phyloP scores from a whole-genome alignment of 192 early-diverging fungal genomes.

The Mortierella alpina region DNA sequence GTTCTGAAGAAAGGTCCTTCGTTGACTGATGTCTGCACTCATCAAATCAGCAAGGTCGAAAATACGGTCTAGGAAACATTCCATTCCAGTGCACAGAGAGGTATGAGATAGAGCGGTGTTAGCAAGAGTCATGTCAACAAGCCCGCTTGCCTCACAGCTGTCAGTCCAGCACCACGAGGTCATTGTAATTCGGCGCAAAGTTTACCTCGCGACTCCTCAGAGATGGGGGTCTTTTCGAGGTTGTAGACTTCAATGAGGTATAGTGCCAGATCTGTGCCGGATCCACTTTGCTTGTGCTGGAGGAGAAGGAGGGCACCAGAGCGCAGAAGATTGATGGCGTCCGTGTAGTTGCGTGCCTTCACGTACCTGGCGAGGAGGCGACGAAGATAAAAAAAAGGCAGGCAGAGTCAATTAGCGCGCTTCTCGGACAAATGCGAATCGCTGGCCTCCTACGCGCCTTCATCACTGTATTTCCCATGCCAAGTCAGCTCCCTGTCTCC shows the following conservation, averaged over 20 bases:
- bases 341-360: constrained; percentile 85
- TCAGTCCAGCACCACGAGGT: too few species aligned
- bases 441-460: neutral
- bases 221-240: constrained; percentile 72
- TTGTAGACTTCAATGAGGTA: constrained; percentile 89
- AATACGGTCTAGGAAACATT: constrained; percentile 42
- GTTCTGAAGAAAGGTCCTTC: constrained; percentile 64
- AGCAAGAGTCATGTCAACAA: too few species aligned
- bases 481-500: neutral
- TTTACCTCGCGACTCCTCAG: constrained; percentile 73
- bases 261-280: constrained; percentile 83
- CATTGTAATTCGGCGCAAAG: neutral
- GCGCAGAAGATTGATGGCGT: constrained; percentile 83
- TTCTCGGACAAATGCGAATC: neutral
- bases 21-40: constrained; percentile 34
- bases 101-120: neutral
- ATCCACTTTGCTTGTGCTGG: constrained; percentile 83
- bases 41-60: constrained; percentile 52
- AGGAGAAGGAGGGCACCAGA: constrained; percentile 83
- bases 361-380: constrained; percentile 69
- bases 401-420: neutral
- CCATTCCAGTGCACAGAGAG: neutral
- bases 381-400: neutral
- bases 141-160: too few species aligned
- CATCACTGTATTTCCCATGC: too few species aligned